Percentiles rank a stretch among this genome's conserved stretches.
phyloP scores from a whole-genome alignment of 148 eudicot species.

The Chenopodium suecicum region DNA sequence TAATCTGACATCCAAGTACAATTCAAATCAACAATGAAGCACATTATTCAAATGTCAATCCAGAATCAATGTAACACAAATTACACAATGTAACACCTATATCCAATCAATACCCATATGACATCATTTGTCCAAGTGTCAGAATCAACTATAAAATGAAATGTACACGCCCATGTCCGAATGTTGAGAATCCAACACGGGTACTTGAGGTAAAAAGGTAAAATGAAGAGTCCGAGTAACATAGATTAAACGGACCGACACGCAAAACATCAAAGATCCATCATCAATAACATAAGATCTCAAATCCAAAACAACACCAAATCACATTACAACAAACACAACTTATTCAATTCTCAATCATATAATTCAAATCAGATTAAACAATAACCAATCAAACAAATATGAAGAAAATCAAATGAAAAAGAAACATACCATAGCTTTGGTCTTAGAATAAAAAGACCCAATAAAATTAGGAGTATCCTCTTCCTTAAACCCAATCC shows the following conservation, averaged over 20 bases:
- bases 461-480: slow-evolving; percentile 74
- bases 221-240: no score
- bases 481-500: slow-evolving; percentile 78
- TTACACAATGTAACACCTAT: not conserved
- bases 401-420: not conserved
- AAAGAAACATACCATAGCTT: slow-evolving; percentile 65
- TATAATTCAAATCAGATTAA: not conserved
- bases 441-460: slow-evolving; percentile 84
- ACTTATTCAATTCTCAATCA: not conserved
- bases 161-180: no score
- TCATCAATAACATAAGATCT: not conserved
- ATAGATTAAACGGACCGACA: not conserved
- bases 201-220: no score
- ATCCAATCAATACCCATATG: not conserved
- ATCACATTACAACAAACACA: not conserved
- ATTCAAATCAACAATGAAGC: not conserved
- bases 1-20: not conserved
- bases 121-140: not conserved
- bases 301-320: not conserved
- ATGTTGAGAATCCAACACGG: no score
- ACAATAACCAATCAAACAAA: no score
- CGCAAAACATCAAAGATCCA: slow-evolving; percentile 3
- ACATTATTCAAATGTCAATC: not conserved
- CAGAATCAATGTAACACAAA: not conserved
- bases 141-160: not conserved